Evolutionary conservation across 176 grass and related monocot species (phyloP), one percentile per base, ranked within the genome.

Genomic region (Phragmites australis): DNA sequence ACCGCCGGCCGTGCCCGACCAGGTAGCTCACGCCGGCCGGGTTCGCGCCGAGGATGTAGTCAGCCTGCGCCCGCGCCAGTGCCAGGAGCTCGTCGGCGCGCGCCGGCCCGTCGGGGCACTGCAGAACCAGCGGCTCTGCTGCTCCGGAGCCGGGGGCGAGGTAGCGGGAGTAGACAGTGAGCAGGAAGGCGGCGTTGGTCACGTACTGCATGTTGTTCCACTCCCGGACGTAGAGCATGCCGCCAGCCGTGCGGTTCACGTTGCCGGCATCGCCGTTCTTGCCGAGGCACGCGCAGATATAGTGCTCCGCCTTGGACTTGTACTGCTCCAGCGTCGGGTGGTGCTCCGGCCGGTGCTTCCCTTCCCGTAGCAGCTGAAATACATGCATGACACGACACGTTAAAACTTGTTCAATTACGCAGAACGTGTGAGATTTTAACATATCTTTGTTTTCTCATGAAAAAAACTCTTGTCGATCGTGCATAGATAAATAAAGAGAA

Each of bases 181-280:
- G 82, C 63, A 89, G 83, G 83, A 89, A 86, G 1, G 87, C 82
- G 37, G 83, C 82, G 48, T 84, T 86, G 53, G 87, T 83, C 2
- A 89, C 77, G 56, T 89, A 82, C 46, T 86, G 87, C 82, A 89
- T 81, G 77, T 89, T 89, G 77, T 89, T 89, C 87, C 87, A 89
- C 17, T 57, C 70, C 29, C 87, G 77, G 40, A 86, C 23, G 78
- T 13, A 89, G 30, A 89, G 87, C 87, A 89, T 82, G 34, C 87
- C 87, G 37, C 83, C 82, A 18, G 44, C 82, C 1, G 73, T 89
- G 60, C 77, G 70, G 71, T 89, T 80, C 8, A 89, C 78, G 50
- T 89, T 86, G 77, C 47, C 62, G 39, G 27, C 70, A 34, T 27
- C 67, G 48, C 55, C 68, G 53, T 89, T 89, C 77, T 82, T 89